A percentile compares a stretch with the other conserved stretches of the same genome.
These are phyloP conservation scores for Firmiana major DNA, from an alignment of 345 rosid genomes.

Conservation along the genomic window DNA sequence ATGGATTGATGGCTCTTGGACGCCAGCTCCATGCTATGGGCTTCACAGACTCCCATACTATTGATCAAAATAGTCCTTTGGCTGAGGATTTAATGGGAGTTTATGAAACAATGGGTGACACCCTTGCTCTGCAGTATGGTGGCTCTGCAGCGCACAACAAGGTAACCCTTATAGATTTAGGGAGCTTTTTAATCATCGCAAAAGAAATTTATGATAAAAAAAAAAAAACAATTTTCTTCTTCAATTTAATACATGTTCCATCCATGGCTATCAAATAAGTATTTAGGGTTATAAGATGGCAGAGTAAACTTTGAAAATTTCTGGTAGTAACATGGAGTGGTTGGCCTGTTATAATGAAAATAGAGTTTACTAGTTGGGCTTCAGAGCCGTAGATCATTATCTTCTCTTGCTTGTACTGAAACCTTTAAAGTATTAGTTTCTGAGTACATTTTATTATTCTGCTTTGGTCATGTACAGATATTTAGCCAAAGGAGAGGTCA, in stretches of 20 bases:
- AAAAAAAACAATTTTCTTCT: neutral
- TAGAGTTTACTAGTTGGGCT: neutral
- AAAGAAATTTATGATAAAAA: neutral
- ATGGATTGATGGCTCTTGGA: conserved; percentile 83
- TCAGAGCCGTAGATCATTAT: neutral
- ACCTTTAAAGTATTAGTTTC: neutral
- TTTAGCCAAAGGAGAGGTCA: conserved; percentile 96
- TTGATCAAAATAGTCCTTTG: conserved; percentile 68
- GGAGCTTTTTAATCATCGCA: neutral
- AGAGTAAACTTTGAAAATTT: neutral
- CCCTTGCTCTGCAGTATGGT: conserved; percentile 92
- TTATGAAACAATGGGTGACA: conserved; percentile 96
- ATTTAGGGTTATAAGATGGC: neutral
- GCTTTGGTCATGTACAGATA: conserved; percentile 46
- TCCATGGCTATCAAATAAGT: neutral
- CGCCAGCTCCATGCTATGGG: conserved; percentile 71
- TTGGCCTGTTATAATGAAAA: neutral
- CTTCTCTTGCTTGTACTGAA: neutral
- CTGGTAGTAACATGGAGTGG: neutral
- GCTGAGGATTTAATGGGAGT: conserved; percentile 73
- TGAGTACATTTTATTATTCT: neutral
- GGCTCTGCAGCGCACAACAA: conserved; percentile 99
- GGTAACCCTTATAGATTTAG: conserved; percentile 35
- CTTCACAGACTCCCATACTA: conserved; percentile 36
- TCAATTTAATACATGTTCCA: neutral